Evolutionary conservation across 2,329 filamentous ascomycete genomes (phyloP).

Genomic region (Thermoascus crustaceus): DNA sequence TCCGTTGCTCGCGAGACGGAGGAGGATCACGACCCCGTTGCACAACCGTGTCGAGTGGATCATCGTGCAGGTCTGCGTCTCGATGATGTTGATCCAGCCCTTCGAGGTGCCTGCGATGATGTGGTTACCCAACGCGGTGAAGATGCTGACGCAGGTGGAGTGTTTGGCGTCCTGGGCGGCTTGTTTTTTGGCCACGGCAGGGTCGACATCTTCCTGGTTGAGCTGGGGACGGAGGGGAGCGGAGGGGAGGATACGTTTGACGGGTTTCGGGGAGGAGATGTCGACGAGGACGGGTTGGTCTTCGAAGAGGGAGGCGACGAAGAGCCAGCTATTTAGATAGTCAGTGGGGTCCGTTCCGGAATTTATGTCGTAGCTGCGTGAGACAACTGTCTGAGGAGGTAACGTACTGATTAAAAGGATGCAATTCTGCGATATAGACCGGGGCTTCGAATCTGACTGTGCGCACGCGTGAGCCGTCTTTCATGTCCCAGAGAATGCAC

Average conservation of each 20-base stretch:
- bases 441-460: slow-evolving; percentile 87
- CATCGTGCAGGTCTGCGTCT: slow-evolving; percentile 68
- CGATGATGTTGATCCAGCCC: slow-evolving; percentile 92
- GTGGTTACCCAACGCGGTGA: slow-evolving; percentile 75
- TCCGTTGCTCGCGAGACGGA: slow-evolving; percentile 77
- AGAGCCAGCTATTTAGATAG: slow-evolving; percentile 56
- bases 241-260: slow-evolving; percentile 72
- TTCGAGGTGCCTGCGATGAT: slow-evolving; percentile 91
- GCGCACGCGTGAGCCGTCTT: slow-evolving; percentile 62
- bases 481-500: slow-evolving; percentile 88
- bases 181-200: slow-evolving; percentile 64
- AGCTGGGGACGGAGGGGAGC: slow-evolving; percentile 65
- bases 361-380: too few species aligned
- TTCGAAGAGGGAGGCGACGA: slow-evolving; percentile 89
- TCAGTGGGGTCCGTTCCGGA: too few species aligned
- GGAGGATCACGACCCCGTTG: slow-evolving; percentile 75
- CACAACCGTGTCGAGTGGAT: slow-evolving; percentile 88
- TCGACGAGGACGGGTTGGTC: slow-evolving; percentile 86
- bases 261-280: slow-evolving; percentile 58
- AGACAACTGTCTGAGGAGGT: too few species aligned
- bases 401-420: slow-evolving; percentile 76
- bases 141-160: slow-evolving; percentile 86
- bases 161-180: slow-evolving; percentile 88
- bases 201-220: slow-evolving; percentile 58
- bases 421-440: slow-evolving; percentile 90